Evolutionary conservation across 2,329 filamentous ascomycete species (phyloP), one percentile per base, ranked within the genome.

Genomic region (Colletotrichum sp.): DNA sequence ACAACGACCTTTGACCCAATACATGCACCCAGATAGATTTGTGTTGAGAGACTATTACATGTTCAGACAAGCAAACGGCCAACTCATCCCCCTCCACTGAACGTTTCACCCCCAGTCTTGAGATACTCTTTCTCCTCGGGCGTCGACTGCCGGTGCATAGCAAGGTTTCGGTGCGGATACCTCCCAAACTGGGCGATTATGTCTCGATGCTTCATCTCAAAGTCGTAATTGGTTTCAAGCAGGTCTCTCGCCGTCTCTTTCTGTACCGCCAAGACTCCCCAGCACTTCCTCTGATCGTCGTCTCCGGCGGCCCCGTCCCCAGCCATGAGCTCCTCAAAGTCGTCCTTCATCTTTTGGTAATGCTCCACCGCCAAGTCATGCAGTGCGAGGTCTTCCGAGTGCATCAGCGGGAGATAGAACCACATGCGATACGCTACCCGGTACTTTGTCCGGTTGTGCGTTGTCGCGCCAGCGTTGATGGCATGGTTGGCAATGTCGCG

Each of bases 351-450:
- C 7, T 81, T 79, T 2, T 78, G 80, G 26, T 84, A 82, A 24
- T 84, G 80, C 7, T 78, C 76, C 0, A 82, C 71, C 5, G 85
- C 82, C 32, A 81, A 69, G 12, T 88, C 80, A 72, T 92, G 91
- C 5, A 84, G 81, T 0, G 82, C 79, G 1, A 87, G 67, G 26
- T 87, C 82, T 79, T 93, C 91, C 0, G 89, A 89, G 80, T 94
- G 92, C 86, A 90, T 87, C 7, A 93, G 81, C 1, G 92, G 91
- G 78, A 93, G 82, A 78, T 89, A 89, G 79, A 93, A 90, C 90
- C 91, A 94, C 24, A 83, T 81, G 3, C 89, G 86, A 61, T 87
- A 86, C 28, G 80, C 79, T 71, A 83, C 80, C 66, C 80, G 79
- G 83, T 80, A 86, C 65, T 82, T 82, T 34, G 81, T 79, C 64